Evolutionary conservation across 2,329 filamentous ascomycete genomes (phyloP), one percentile per base, ranked within the genome.

Genomic region (Fusarium domesticum): DNA sequence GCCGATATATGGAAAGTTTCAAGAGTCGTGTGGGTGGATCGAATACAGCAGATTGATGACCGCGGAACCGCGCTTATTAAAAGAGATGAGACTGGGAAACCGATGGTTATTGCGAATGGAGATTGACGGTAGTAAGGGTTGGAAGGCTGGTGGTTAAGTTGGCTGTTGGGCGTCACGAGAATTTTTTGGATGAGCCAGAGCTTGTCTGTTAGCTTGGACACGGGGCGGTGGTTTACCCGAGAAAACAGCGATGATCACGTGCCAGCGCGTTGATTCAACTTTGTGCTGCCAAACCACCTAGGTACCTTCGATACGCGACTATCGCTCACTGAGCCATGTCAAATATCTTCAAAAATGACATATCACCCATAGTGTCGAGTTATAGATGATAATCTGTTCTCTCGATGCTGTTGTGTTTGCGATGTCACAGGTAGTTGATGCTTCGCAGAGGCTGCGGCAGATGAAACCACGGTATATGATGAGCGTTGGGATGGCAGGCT

Each of bases 111-210:
- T 20, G 34, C 37, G 42, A 56, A 44, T 37, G 33, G 39, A 36
- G 40, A 39, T 15, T 12, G 42, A 44, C 41, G 43, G 49, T 56
- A 51, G 49, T 54, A 16, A 42, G 37, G n/a, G 42, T 45, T 49
- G 42, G 17, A 28, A 8, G 33, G 38, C 46, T 51, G 53, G 41
- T 52, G 48, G 45, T 51, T 50, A 39, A 49, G 43, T 48, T 56
- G 53, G 43, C 14, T 12, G 55, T 60, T 43, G 50, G n/a, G 49
- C 57, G 47, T 60, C 51, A 58, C 56, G 53, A 58, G 56, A 59
- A 57, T 56, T 60, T 60, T 60, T 60, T 60, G 56, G 53, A 49
- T 36, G 37, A 33, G 41, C 37, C 11, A 25, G 38, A 45, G 43
- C 43, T 45, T 33, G 42, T 18, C 35, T 37, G 35, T 23, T 7